Conservation (phyloP, 1,284 basidiomycete species). For the Mycosarcoma mackinlayi region DNA sequence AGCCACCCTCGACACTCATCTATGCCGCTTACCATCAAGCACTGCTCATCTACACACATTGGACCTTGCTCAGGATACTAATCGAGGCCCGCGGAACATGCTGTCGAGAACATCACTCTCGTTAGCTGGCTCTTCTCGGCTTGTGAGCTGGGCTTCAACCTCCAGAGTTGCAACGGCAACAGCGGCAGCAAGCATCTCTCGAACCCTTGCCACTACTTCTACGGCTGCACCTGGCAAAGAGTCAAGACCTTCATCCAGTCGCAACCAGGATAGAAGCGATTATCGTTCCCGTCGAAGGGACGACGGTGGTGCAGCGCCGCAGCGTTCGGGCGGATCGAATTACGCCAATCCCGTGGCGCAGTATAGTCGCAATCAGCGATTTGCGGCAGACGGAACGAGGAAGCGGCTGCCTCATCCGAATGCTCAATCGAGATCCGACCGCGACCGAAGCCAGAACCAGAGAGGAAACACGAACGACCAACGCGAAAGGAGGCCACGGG, state of each 20-base stretch:
- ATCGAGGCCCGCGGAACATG: no score
- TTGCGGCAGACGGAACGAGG: slow-evolving; percentile 31
- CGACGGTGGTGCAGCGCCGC: slow-evolving; percentile 7
- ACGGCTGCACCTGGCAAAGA: slow-evolving; percentile 10
- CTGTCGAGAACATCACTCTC: slow-evolving; percentile 25
- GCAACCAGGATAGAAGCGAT: slow-evolving; percentile 18
- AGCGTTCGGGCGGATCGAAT: slow-evolving; percentile 10
- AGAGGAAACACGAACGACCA: slow-evolving; percentile 6
- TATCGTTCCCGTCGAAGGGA: slow-evolving; percentile 12
- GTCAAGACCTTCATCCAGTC: slow-evolving; percentile 1
- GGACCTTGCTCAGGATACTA: no score
- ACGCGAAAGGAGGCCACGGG: slow-evolving; percentile 8
- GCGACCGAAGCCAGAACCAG: background rate
- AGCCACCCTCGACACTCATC: no score
- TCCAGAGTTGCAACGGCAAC: slow-evolving; percentile 1
- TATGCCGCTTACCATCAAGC: background rate
- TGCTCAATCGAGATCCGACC: slow-evolving; percentile 13
- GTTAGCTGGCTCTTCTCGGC: slow-evolving; percentile 16
- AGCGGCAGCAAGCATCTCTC: slow-evolving; percentile 1
- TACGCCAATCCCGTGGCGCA: slow-evolving; percentile 20
- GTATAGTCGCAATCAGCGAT: slow-evolving; percentile 43
- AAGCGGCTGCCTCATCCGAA: slow-evolving; percentile 44
- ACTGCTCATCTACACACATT: no score
- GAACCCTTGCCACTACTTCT: slow-evolving; percentile 14
- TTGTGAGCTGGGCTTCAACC: slow-evolving; percentile 8